Evolutionary conservation across 257 asterid genomes (phyloP), one percentile per base, ranked within the genome.

Genomic region (Linaria vulgaris): DNA sequence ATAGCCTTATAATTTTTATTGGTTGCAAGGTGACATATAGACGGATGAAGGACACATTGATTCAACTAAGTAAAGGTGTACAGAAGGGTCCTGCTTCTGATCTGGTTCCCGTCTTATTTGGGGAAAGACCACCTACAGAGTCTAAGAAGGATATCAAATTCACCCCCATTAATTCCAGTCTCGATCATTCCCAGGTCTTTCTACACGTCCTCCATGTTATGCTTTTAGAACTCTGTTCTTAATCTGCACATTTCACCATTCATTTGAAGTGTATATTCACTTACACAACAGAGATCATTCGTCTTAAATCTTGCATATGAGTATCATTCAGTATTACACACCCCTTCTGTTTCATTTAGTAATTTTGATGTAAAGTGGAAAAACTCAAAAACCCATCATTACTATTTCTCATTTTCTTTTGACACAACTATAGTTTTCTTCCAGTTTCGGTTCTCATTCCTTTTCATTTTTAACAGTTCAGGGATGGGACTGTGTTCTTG

Each of bases 21-120:
- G 25, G 50, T 61, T 73, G 77, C 72, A 67, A 89, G 99, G 95
- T 92, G 63, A 92, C 99, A 22, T 92, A 87, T 68, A 94, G 84
- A 44, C 83, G 96, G 73, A 80, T 92, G 97, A 87, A 89, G 79
- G 96, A 92, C 70, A 92, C 96, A 12, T 59, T 92, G 78, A 59
- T 87, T 55, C 91, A 85, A 59, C 71, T 92, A 64, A 92, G 99
- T 78, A 92, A 87, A 83, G 97, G 99, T 56, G 95, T 89, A 71
- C 80, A 52, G 60, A 80, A 64, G 61, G 99, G 99, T 64, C 97
- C 99, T 79, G 95, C 99, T 71, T 76, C 97, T 27, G 90, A 85
- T 78, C 81, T 92, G 69, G 94, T 92, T 62, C 96, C 96, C 64
- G 94, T 92, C 67, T 81, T 92, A 71, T 92, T 92, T 75, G 97